Evolutionary conservation across 2,329 filamentous ascomycete genomes (phyloP).

Genomic region (Epichloe coenophiala): DNA sequence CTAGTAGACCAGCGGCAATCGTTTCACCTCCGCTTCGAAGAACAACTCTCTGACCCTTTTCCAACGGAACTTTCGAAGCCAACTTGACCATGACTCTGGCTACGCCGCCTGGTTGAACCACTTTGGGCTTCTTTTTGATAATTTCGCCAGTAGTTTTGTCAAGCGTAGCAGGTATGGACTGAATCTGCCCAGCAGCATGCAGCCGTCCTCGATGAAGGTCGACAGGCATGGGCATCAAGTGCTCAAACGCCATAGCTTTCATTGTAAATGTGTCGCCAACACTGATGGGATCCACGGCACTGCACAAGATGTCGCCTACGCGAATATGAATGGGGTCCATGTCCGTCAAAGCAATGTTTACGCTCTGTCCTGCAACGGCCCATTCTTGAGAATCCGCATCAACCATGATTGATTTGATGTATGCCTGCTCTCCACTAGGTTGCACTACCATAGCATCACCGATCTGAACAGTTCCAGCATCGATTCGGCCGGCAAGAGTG

Average conservation of each 20-base stretch:
- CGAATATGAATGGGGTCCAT: constrained; percentile 79
- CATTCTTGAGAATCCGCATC: constrained; percentile 65
- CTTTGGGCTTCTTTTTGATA: constrained; percentile 69
- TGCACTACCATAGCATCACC: constrained; percentile 71
- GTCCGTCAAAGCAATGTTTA: constrained; percentile 68
- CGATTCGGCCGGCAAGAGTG: constrained; percentile 75
- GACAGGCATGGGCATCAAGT: constrained; percentile 75
- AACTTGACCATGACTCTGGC: constrained; percentile 67
- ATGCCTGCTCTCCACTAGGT: constrained; percentile 68
- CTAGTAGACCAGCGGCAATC: constrained; percentile 74
- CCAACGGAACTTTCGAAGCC: constrained; percentile 61
- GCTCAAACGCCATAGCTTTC: constrained; percentile 81
- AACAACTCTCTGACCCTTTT: constrained; percentile 68
- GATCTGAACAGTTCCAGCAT: constrained; percentile 69
- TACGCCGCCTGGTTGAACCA: constrained; percentile 67
- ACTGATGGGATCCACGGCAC: constrained; percentile 49
- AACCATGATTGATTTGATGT: constrained; percentile 69
- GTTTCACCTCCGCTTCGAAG: constrained; percentile 70
- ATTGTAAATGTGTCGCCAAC: constrained; percentile 63
- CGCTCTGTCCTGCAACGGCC: constrained; percentile 86
- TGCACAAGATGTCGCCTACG: constrained; percentile 78
- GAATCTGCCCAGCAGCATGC: constrained; percentile 63
- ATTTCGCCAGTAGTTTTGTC: constrained; percentile 68
- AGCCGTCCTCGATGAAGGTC: constrained; percentile 80
- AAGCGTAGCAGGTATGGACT: constrained; percentile 55